Conservation (phyloP, 2,329 filamentous ascomycete genomes). For the Coniochaeta ligniaria region DNA sequence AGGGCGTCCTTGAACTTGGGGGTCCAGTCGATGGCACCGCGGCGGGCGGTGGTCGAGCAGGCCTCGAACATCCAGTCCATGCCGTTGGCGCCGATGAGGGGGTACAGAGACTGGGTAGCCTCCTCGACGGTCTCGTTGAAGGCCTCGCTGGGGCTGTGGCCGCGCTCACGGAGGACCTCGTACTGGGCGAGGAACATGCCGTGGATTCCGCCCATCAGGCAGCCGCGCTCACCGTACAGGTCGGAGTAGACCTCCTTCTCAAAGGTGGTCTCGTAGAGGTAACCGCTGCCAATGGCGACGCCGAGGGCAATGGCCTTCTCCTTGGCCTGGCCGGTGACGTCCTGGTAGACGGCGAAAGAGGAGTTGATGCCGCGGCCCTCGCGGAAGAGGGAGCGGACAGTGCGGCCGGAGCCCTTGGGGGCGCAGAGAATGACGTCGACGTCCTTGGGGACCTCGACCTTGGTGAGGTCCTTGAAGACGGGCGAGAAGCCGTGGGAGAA, state of each 20-base stretch:
- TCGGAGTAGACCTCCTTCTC: conserved; percentile 99
- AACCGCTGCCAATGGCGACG: conserved; percentile 93
- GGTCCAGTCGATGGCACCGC: conserved; percentile 98
- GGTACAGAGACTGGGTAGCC: conserved; percentile 96
- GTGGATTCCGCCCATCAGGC: conserved; percentile 99
- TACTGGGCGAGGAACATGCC: conserved; percentile 99
- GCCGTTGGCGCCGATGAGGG: conserved; percentile 91
- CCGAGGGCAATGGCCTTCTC: conserved; percentile 96
- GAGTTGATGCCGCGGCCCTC: conserved; percentile 99
- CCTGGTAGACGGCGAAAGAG: conserved; percentile 96
- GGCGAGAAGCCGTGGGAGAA: conserved; percentile 99
- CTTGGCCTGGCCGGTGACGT: conserved; percentile 95
- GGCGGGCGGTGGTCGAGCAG: conserved; percentile 96
- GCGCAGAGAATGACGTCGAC: conserved; percentile 99
- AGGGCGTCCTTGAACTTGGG: conserved; percentile 94
- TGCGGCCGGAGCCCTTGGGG: conserved; percentile 98
- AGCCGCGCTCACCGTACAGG: conserved; percentile 99
- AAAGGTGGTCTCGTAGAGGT: conserved; percentile 99
- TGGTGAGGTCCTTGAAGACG: conserved; percentile 99
- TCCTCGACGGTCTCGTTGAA: conserved; percentile 99
- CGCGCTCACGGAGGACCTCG: conserved; percentile 98
- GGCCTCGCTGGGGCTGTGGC: conserved; percentile 94
- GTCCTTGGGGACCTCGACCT: conserved; percentile 91
- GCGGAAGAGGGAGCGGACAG: conserved; percentile 96
- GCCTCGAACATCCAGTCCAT: conserved; percentile 99